Evolutionary conservation across 441 rosid species (phyloP).

Genomic region (Euphorbia neoarborescens): DNA sequence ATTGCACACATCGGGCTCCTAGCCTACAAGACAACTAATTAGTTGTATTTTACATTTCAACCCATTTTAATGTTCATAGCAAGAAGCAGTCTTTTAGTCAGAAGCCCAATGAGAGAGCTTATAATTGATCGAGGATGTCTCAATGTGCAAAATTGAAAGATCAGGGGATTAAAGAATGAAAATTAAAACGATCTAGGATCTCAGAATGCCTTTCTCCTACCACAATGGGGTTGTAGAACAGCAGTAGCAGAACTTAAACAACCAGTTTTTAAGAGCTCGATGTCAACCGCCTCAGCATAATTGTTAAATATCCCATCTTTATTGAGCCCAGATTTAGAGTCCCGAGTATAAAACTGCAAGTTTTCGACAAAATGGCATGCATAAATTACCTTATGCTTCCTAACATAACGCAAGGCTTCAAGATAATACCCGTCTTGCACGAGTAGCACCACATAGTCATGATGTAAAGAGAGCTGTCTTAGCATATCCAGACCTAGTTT

Average conservation of each 20-base stretch:
- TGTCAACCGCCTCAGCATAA: not conserved
- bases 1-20: not conserved
- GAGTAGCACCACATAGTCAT: conserved; percentile 61
- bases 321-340: not conserved
- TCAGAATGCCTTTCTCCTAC: too few relatives aligned
- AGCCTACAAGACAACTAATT: not conserved
- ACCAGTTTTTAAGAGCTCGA: not conserved
- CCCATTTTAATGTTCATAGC: too few relatives aligned
- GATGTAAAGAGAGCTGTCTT: conserved; percentile 81
- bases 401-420: conserved; percentile 80
- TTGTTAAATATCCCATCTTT: not conserved
- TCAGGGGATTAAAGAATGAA: too few relatives aligned
- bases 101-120: too few relatives aligned
- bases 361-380: not conserved
- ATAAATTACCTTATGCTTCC: conserved; percentile 67
- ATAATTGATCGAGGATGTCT: too few relatives aligned
- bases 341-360: not conserved
- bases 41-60: not conserved
- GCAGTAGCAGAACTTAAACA: not conserved
- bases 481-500: conserved; percentile 89
- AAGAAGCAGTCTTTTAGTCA: too few relatives aligned
- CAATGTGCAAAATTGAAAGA: too few relatives aligned
- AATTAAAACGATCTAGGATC: too few relatives aligned
- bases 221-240: not conserved
- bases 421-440: conserved; percentile 88